Percentiles rank a stretch among this genome's conserved stretches.
These are phyloP conservation scores for Olyra latifolia DNA, from an alignment of 176 grass and related monocot species.

Conservation along the genomic window DNA sequence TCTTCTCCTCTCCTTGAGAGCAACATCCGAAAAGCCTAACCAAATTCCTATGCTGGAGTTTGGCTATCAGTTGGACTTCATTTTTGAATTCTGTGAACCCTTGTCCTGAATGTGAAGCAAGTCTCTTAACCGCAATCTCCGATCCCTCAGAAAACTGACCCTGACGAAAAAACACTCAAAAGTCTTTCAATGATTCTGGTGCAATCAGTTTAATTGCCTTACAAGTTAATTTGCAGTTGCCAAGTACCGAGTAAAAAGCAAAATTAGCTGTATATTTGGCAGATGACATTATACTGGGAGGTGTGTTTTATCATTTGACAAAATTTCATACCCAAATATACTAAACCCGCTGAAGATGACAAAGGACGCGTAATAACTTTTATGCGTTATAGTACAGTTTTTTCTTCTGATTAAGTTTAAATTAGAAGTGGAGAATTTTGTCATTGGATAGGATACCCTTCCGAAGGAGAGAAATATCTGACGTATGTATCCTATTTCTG, in stretches of 20 bases:
- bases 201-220: neutral
- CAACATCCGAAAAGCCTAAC: constrained; percentile 43
- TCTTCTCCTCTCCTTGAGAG: constrained; percentile 50
- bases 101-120: constrained; percentile 38
- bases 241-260: no score
- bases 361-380: no score
- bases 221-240: no score
- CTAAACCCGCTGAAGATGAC: neutral
- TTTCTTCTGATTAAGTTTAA: no score
- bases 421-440: no score
- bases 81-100: constrained; percentile 35
- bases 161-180: neutral
- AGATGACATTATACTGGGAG: no score
- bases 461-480: no score
- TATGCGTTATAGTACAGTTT: no score
- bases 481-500: neutral
- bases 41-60: constrained; percentile 41
- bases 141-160: constrained; percentile 6
- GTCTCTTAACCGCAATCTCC: constrained; percentile 30
- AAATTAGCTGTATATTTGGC: no score
- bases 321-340: no score
- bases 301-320: no score
- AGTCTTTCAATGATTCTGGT: neutral
- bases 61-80: constrained; percentile 44
- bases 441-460: no score